phyloP scores from a whole-genome alignment of 1,139 yeast species.

The Blastobotrys aristatus region DNA sequence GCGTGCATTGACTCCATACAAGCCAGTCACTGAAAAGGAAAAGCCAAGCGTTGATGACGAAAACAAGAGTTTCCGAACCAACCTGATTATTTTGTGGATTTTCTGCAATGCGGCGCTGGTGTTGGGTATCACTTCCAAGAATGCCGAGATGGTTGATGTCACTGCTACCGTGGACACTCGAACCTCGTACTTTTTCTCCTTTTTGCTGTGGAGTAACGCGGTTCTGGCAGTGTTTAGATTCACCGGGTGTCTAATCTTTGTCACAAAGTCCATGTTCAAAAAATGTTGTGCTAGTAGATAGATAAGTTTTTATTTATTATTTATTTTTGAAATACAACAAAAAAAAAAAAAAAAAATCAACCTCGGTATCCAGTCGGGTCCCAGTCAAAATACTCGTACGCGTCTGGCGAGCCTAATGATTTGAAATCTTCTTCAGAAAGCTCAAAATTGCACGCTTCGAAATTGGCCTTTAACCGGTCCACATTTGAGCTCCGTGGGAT shows the following conservation, averaged over 20 bases:
- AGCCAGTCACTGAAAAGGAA: constrained; percentile 32
- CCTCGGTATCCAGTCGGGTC: constrained; percentile 22
- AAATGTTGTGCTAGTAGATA: constrained; percentile 25
- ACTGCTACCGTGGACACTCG: constrained; percentile 36
- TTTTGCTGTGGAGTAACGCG: constrained; percentile 77
- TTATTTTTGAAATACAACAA: too few relatives aligned
- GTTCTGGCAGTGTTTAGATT: constrained; percentile 71
- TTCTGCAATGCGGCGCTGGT: constrained; percentile 65
- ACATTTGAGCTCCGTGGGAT: constrained; percentile 61
- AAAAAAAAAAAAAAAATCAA: constrained; percentile 4
- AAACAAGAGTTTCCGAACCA: constrained; percentile 72
- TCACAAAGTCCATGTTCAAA: constrained; percentile 41
- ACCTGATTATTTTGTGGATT: constrained; percentile 78
- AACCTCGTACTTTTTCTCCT: constrained; percentile 58
- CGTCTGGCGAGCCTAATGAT: constrained; percentile 18
- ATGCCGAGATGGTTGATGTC: constrained; percentile 32
- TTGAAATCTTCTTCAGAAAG: constrained; percentile 16
- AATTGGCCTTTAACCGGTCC: constrained; percentile 44
- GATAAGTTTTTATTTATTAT: constrained; percentile 2
- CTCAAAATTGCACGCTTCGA: constrained; percentile 46
- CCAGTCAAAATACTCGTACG: constrained; percentile 21
- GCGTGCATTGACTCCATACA: constrained; percentile 42
- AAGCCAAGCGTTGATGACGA: constrained; percentile 47
- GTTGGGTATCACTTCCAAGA: constrained; percentile 50
- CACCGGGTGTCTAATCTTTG: constrained; percentile 59